Conservation (phyloP, 1,139 yeast species). For the Yamadazyma diddensiae region DNA sequence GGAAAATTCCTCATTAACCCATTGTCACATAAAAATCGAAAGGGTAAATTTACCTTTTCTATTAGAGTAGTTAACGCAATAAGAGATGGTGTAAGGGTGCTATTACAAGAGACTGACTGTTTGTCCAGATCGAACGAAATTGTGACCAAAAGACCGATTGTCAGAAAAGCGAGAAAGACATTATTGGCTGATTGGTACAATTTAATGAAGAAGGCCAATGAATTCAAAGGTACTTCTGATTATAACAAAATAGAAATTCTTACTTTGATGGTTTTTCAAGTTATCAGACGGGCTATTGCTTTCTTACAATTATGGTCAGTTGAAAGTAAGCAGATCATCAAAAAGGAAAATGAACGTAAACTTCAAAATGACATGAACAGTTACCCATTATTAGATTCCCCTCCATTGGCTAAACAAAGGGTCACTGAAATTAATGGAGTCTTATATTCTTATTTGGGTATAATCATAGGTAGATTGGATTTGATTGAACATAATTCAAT, state of each 20-base stretch:
- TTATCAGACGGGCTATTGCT: constrained; percentile 65
- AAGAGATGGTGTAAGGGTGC: constrained; percentile 78
- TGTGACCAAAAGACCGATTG: constrained; percentile 66
- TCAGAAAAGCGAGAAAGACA: constrained; percentile 73
- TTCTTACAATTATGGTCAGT: constrained; percentile 76
- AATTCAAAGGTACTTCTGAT: constrained; percentile 70
- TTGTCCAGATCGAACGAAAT: constrained; percentile 79
- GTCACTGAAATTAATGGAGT: constrained; percentile 74
- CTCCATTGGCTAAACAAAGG: constrained; percentile 71
- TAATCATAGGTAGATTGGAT: constrained; percentile 70
- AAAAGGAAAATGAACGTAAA: constrained; percentile 34
- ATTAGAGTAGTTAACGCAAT: constrained; percentile 44
- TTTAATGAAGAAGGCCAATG: constrained; percentile 82
- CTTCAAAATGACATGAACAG: constrained; percentile 39
- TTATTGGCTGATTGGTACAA: constrained; percentile 90
- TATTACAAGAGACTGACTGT: constrained; percentile 78
- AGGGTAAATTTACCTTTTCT: constrained; percentile 46
- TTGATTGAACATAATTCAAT: constrained; percentile 68
- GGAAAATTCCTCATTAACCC: constrained; percentile 77
- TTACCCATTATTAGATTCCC: constrained; percentile 43
- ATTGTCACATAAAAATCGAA: constrained; percentile 43
- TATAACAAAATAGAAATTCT: constrained; percentile 65
- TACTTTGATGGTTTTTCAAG: constrained; percentile 70
- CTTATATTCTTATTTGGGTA: constrained; percentile 65
- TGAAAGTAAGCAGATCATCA: constrained; percentile 47